Percentiles rank a stretch among this genome's conserved stretches.
phyloP scores from a whole-genome alignment of 2,329 filamentous ascomycete species.

The Colletotrichum sp. region DNA sequence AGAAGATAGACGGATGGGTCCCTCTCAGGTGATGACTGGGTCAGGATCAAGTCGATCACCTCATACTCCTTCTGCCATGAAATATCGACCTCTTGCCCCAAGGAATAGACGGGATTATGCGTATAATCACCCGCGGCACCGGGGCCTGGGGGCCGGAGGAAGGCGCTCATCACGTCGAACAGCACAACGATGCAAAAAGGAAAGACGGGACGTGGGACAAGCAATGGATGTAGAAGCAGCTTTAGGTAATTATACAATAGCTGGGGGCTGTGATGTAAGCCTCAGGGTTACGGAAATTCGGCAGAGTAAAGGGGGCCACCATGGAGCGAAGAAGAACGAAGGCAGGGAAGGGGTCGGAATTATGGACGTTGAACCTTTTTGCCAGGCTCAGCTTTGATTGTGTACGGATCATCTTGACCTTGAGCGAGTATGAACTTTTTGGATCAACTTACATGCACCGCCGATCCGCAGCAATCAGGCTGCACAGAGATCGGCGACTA shows the following conservation, averaged over 20 bases:
- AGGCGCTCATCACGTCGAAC: neutral
- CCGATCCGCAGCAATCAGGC: neutral
- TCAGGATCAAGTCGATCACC: neutral
- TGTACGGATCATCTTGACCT: neutral
- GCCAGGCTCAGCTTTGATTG: neutral
- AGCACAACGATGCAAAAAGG: neutral
- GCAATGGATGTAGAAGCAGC: rapidly evolving
- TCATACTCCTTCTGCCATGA: neutral
- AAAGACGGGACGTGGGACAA: neutral
- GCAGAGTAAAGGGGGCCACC: neutral
- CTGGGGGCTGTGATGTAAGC: neutral
- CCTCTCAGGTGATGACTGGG: neutral
- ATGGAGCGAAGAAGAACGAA: neutral
- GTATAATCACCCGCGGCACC: neutral
- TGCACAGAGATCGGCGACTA: neutral
- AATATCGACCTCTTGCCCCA: neutral
- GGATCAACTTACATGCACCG: neutral
- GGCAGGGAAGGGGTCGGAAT: neutral
- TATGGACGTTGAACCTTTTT: neutral
- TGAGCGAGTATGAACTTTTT: neutral
- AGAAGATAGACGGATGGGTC: neutral
- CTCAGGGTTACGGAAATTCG: neutral
- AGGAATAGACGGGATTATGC: neutral
- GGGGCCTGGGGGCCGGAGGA: neutral
- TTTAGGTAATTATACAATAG: rapidly evolving